Conservation (phyloP, 495 filamentous ascomycete genomes). For the Podospora pseudoanserina region DNA sequence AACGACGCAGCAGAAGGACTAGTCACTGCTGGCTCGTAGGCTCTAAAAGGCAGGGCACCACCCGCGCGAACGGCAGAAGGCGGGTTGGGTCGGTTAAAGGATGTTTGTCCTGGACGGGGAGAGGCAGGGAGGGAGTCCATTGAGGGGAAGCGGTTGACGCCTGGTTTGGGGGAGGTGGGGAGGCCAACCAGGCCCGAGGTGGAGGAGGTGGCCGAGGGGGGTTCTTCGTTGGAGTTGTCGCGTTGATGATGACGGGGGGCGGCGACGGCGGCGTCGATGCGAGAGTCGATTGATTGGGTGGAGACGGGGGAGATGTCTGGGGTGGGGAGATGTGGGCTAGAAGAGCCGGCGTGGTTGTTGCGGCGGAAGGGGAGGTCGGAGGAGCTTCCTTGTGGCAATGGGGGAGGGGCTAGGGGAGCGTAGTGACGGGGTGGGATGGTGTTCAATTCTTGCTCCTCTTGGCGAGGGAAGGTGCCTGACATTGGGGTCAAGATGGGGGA, state of each 20-base stretch:
- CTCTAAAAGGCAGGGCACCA: constrained; percentile 58
- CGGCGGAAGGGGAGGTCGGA: constrained; percentile 43
- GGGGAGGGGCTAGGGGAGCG: constrained; percentile 41
- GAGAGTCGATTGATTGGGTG: constrained; percentile 47
- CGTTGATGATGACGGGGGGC: constrained; percentile 30
- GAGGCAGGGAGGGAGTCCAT: constrained; percentile 43
- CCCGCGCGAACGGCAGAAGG: constrained; percentile 42
- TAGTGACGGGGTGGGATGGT: constrained; percentile 51
- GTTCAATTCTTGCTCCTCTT: constrained; percentile 49
- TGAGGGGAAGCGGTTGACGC: constrained; percentile 45
- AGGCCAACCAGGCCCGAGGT: constrained; percentile 42
- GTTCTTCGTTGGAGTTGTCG: constrained; percentile 36
- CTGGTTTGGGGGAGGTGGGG: constrained; percentile 46
- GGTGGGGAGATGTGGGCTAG: constrained; percentile 35
- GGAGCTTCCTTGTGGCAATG: constrained; percentile 32
- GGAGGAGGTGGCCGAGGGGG: constrained; percentile 42
- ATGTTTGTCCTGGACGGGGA: constrained; percentile 39
- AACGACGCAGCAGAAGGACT: constrained; percentile 37
- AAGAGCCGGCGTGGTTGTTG: constrained; percentile 13
- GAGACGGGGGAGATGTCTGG: constrained; percentile 49
- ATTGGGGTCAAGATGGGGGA: constrained; percentile 54
- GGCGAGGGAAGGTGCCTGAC: constrained; percentile 48
- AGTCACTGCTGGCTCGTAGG: constrained; percentile 54
- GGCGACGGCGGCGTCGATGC: constrained; percentile 37
- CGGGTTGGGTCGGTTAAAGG: constrained; percentile 20